Base-by-base conservation (phyloP, 2,329 filamentous ascomycete species). In the Aspergillus sp. region DNA sequence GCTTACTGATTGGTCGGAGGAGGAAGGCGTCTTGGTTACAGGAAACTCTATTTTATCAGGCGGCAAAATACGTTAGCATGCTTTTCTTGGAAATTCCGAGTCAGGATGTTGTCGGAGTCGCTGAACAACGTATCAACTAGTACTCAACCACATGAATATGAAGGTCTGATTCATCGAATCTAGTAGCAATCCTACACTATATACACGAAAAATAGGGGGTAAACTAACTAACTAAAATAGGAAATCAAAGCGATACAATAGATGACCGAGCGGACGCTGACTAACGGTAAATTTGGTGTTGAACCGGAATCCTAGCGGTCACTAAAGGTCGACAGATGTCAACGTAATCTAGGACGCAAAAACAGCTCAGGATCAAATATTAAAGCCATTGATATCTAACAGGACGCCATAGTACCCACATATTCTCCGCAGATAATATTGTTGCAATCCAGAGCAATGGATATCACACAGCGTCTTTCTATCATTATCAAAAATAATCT, bases 351-450 rank as follows among this genome's bases (percentile, higher is more conserved):
- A 45, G 18, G 20, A 45, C 43, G 43, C 43, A 45, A 45, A 45
- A 45, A 45, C 43, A 45, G 22, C 43, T 45, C 43, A 45, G 22
- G 43, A 45, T 45, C 43, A 45, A 26, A 45, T 45, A 45, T 45
- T 45, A 45, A 45, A 45, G 12, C 43, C 43, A 45, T n/a, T 45
- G 20, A 45, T 45, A 26, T 45, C 20, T 26, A 30, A 45, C 43
- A 45, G 43, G 43, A 45, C 43, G 20, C 1, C 43, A 45, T 45
- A 45, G 30, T 26, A 24, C 20, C n/a, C 43, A 45, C n/a, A 45
- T 26, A 45, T 45, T 45, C 43, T 17, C 43, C 18, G 43, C 43
- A 45, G 20, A 30, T 45, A 45, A 45, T 45, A 2, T 45, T 45
- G 30, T 26, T 45, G n/a, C 18, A 45, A 45, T 24, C 2, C 43